A percentile compares a stretch with the other conserved stretches of the same genome.
Conservation (phyloP, 768 basidiomycete genomes). For the Mycena polygramma region DNA sequence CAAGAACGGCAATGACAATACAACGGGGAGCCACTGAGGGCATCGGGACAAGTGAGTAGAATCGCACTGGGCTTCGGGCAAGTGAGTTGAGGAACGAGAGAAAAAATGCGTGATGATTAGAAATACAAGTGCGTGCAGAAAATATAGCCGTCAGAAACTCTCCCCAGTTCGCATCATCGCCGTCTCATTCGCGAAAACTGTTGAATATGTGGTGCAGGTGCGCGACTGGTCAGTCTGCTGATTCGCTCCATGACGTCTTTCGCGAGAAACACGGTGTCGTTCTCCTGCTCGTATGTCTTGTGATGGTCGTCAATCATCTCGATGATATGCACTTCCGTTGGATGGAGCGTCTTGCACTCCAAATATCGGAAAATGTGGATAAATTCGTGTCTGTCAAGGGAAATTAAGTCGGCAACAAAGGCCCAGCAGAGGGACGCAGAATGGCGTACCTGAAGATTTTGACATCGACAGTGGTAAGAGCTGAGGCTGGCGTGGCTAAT, state of each 20-base stretch:
- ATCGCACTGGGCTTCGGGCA: slow-evolving; percentile 6
- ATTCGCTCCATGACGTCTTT: slow-evolving; percentile 62
- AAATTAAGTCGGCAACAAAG: neutral
- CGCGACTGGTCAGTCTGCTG: slow-evolving; percentile 50
- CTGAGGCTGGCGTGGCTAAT: slow-evolving; percentile 54
- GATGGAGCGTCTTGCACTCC: slow-evolving; percentile 60
- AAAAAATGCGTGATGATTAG: slow-evolving; percentile 18
- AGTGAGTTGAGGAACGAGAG: slow-evolving; percentile 18
- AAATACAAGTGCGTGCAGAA: slow-evolving; percentile 34
- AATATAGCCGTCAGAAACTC: slow-evolving; percentile 19
- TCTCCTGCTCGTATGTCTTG: slow-evolving; percentile 70
- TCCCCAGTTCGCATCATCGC: slow-evolving; percentile 10
- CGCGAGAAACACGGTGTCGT: slow-evolving; percentile 70
- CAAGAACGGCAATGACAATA: too few relatives aligned
- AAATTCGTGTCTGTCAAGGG: slow-evolving; percentile 64
- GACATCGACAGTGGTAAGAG: slow-evolving; percentile 61
- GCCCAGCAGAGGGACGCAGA: neutral
- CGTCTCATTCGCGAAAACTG: slow-evolving; percentile 34
- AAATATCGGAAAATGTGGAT: slow-evolving; percentile 73
- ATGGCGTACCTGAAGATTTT: slow-evolving; percentile 55
- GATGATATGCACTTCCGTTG: slow-evolving; percentile 64
- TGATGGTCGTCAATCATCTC: slow-evolving; percentile 63
- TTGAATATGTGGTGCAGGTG: slow-evolving; percentile 13
- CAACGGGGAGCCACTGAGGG: too few relatives aligned
- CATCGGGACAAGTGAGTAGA: too few relatives aligned